phyloP scores from a whole-genome alignment of 2,329 filamentous ascomycete species.

The Paecilomyces dactylethromorphus region DNA sequence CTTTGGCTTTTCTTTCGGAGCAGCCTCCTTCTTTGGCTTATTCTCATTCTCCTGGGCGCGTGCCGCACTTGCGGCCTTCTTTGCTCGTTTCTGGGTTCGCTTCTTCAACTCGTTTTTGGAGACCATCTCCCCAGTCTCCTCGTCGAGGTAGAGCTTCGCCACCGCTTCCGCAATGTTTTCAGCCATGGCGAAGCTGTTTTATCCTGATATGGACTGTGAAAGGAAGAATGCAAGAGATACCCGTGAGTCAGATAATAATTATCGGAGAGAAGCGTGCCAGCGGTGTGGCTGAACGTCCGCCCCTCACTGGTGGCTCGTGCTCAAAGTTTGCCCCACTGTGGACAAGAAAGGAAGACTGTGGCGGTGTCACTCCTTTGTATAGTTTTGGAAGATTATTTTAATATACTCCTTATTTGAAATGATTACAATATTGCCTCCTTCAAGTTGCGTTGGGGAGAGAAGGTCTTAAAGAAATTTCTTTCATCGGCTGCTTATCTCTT shows the following conservation, averaged over 20 bases:
- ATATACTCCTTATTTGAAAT: too few species aligned
- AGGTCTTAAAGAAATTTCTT: too few species aligned
- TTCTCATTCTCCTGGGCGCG: neutral
- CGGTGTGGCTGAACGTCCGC: neutral
- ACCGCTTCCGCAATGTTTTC: constrained; percentile 25
- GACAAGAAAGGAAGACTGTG: neutral
- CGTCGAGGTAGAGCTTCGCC: constrained; percentile 56
- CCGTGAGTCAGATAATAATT: neutral
- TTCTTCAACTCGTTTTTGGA: constrained; percentile 60
- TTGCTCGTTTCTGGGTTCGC: constrained; percentile 44
- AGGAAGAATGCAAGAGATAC: neutral
- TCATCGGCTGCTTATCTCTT: too few species aligned
- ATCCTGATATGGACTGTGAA: neutral
- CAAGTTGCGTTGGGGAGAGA: too few species aligned
- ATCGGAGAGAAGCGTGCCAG: neutral
- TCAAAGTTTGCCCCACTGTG: neutral
- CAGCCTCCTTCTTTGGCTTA: constrained; percentile 1
- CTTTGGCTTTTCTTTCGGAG: constrained; percentile 9
- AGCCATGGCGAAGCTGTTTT: constrained; percentile 5
- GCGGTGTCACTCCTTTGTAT: neutral
- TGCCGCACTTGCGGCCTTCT: constrained; percentile 3
- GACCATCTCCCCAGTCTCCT: constrained; percentile 60
- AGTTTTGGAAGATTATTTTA: too few species aligned
- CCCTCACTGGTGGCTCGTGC: neutral
- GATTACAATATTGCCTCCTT: too few species aligned